Base-by-base conservation (phyloP, 2,329 filamentous ascomycete genomes). In the Colletotrichum sp. region DNA sequence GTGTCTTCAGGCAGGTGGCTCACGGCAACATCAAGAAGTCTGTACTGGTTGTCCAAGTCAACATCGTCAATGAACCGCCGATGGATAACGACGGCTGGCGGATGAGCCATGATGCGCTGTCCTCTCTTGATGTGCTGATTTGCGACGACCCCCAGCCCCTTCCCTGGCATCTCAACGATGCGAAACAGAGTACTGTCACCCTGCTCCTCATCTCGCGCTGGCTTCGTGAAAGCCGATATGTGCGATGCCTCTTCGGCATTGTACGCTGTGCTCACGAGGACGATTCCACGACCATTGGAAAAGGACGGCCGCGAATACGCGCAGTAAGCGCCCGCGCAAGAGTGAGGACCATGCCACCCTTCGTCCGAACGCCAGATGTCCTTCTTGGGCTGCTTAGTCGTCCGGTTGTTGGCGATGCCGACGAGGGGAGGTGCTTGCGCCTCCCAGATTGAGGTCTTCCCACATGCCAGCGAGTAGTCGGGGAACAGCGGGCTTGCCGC, bases 241-340 rank as follows among this genome's bases (percentile, higher is more conserved):
- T 39, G 73, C n/a, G 73, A 76, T 2, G 76, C 65, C 57, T 76
- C 69, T 8, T 77, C 72, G 64, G 73, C 62, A 24, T 64, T 75
- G 28, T 78, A 76, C 0, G 82, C 76, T 2, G 82, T 83, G 59
- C 84, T 87, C 13, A 88, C 59, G 34, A 88, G 76, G 4, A 84
- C 83, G 71, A 87, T 83, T 49, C 86, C 86, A 8, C 85, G 80
- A 16, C 82, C 82, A 16, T 80, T 75, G 24, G 84, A 85, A 64
- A 87, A 87, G 5, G 75, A 77, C 3, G 79, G 71, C 64, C 83
- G 82, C 16, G 83, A 79, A 76, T 83, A 88, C 71, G 84, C 82
- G 79, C 85, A 87, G 78, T 73, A 78, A 12, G 34, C 21, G 6
- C 76, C 77, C 13, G 72, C 76, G 72, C 77, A 78, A 6, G 65